phyloP scores from a whole-genome alignment of 2,329 filamentous ascomycete genomes.

The Pseudofabraea citricarpa region DNA sequence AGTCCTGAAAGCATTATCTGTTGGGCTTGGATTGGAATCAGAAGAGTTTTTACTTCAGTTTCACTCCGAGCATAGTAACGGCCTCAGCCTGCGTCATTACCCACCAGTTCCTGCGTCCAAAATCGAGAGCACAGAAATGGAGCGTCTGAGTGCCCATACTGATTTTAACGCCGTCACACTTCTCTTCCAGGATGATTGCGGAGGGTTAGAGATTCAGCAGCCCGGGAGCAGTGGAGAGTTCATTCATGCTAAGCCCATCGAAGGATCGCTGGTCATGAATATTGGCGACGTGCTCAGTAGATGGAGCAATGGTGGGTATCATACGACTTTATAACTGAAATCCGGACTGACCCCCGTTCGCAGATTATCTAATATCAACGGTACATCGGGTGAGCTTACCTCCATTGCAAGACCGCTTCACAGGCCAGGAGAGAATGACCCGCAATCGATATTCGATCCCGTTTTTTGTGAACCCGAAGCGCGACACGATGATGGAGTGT shows the following conservation, averaged over 20 bases:
- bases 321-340: too few species aligned
- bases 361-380: conserved; percentile 27
- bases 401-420: conserved; percentile 2
- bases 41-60: conserved; percentile 6
- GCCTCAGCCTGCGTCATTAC: conserved; percentile 37
- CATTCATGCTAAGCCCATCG: conserved; percentile 34
- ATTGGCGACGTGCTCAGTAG: conserved; percentile 34
- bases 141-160: conserved; percentile 28
- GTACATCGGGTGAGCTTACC: conserved; percentile 11
- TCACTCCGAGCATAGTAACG: conserved; percentile 6
- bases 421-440: conserved; percentile 3
- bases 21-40: conserved; percentile 6
- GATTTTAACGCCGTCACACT: conserved; percentile 42
- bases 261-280: conserved; percentile 38
- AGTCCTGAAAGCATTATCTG: conserved; percentile 7
- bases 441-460: conserved; percentile 10
- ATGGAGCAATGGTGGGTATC: conserved; percentile 12
- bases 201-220: conserved; percentile 40
- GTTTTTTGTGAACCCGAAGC: conserved; percentile 9
- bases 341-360: too few species aligned
- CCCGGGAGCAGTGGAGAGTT: conserved; percentile 18
- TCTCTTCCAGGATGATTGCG: conserved; percentile 39
- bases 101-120: conserved; percentile 23
- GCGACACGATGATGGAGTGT: conserved; percentile 5
- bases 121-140: conserved; percentile 5